Evolutionary conservation across 2,329 filamentous ascomycete genomes (phyloP).

Genomic region (Teratosphaeriaceae sp.): DNA sequence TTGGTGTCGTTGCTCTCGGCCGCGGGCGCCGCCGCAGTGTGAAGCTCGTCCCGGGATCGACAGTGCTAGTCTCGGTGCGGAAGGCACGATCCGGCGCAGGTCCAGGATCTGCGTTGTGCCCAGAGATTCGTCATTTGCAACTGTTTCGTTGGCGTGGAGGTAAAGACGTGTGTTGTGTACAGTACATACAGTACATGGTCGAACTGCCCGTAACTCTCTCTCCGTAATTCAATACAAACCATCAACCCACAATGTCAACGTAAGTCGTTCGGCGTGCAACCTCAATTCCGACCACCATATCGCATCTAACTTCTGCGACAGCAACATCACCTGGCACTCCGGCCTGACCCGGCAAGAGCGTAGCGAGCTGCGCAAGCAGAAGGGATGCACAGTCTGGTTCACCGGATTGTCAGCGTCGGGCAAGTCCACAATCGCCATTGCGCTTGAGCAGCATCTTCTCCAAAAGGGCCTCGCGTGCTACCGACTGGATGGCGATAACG

Average conservation of each 20-base stretch:
- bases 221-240: background rate
- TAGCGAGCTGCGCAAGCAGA: constrained; percentile 68
- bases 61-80: too few species aligned
- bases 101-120: too few species aligned
- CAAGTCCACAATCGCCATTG: constrained; percentile 94
- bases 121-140: too few species aligned
- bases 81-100: too few species aligned
- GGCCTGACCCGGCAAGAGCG: constrained; percentile 74
- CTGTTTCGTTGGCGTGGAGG: too few species aligned
- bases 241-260: constrained; percentile 5
- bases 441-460: constrained; percentile 93
- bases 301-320: constrained; percentile 30
- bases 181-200: too few species aligned
- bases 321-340: constrained; percentile 87
- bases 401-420: constrained; percentile 93
- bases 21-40: too few species aligned
- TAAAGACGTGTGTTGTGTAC: too few species aligned
- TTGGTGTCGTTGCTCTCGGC: too few species aligned
- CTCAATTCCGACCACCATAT: background rate
- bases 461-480: constrained; percentile 79
- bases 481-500: constrained; percentile 95
- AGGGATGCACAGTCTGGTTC: constrained; percentile 94
- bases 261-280: background rate
- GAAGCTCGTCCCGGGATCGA: too few species aligned
- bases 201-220: too few species aligned